Conservation (phyloP, 768 basidiomycete genomes). For the Lactarius pseudohatsudake region DNA sequence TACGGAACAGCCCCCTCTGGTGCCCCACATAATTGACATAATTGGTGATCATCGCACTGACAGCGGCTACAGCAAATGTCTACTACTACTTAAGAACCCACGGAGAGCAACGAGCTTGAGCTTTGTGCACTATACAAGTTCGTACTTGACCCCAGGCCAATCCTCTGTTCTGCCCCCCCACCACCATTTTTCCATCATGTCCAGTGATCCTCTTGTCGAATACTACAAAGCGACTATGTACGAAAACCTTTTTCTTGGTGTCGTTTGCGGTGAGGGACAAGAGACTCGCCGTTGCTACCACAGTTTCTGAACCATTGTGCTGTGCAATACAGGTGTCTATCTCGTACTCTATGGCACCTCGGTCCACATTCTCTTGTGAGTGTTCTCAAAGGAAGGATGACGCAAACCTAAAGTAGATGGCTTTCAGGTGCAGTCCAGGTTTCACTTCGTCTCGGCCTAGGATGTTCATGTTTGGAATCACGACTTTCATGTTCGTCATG, state of each 20-base stretch:
- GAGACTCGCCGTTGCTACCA: too few species aligned
- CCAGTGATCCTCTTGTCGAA: neutral
- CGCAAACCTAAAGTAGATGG: neutral
- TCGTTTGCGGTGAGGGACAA: constrained; percentile 13
- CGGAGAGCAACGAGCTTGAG: too few species aligned
- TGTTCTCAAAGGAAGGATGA: neutral
- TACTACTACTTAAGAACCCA: neutral
- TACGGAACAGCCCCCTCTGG: too few species aligned
- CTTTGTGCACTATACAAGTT: neutral
- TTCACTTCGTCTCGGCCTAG: neutral
- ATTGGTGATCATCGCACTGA: neutral
- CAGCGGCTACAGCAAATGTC: neutral
- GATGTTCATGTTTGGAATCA: neutral
- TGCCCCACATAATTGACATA: neutral
- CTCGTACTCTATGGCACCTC: constrained; percentile 14
- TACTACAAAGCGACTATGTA: constrained; percentile 12
- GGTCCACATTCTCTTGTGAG: constrained; percentile 18
- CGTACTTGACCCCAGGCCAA: neutral
- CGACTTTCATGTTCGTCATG: neutral
- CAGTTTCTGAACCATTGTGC: neutral
- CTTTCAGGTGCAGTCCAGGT: neutral
- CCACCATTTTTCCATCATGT: neutral
- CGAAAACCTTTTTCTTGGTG: constrained; percentile 12
- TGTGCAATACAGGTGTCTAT: constrained; percentile 4
- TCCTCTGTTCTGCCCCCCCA: too few species aligned